Evolutionary conservation across 495 filamentous ascomycete genomes (phyloP).

Genomic region (Tuber calosporum): DNA sequence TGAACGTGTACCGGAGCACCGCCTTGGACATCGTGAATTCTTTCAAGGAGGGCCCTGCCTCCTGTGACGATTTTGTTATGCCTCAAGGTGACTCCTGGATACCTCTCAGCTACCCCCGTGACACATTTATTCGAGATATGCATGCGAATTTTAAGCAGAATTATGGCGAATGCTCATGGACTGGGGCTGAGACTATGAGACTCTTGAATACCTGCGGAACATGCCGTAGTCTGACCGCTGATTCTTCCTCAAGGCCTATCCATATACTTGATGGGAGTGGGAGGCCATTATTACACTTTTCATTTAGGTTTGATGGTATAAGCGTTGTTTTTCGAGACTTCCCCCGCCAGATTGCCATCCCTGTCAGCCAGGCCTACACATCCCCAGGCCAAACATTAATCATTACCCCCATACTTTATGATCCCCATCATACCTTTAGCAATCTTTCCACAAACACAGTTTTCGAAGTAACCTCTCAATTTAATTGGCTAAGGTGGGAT

Average conservation of each 20-base stretch:
- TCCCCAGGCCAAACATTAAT: conserved; percentile 15
- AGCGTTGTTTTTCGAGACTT: conserved; percentile 17
- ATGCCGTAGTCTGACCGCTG: conserved; percentile 13
- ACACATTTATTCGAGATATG: not conserved
- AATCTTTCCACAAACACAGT: conserved; percentile 13
- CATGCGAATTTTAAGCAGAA: not conserved
- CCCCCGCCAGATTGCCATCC: conserved; percentile 27
- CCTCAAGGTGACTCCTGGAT: conserved; percentile 14
- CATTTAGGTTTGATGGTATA: conserved; percentile 5
- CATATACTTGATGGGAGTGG: not conserved
- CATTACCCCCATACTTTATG: conserved; percentile 23
- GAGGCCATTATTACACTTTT: conserved; percentile 5
- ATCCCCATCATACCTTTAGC: conserved; percentile 20
- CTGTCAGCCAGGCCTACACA: conserved; percentile 14
- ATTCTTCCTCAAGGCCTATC: conserved; percentile 1
- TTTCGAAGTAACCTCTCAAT: conserved; percentile 3
- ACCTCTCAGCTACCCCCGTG: not conserved
- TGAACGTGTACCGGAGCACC: not conserved
- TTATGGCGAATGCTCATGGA: not conserved
- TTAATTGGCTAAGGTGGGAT: not conserved
- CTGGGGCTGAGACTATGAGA: conserved; percentile 4
- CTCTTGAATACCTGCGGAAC: conserved; percentile 20
- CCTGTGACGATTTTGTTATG: not conserved
- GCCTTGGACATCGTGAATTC: conserved; percentile 12
- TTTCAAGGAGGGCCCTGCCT: conserved; percentile 1